A percentile compares a stretch with the other conserved stretches of the same genome.
Conservation (phyloP, 345 rosid species). For the Eucalyptus albens region DNA sequence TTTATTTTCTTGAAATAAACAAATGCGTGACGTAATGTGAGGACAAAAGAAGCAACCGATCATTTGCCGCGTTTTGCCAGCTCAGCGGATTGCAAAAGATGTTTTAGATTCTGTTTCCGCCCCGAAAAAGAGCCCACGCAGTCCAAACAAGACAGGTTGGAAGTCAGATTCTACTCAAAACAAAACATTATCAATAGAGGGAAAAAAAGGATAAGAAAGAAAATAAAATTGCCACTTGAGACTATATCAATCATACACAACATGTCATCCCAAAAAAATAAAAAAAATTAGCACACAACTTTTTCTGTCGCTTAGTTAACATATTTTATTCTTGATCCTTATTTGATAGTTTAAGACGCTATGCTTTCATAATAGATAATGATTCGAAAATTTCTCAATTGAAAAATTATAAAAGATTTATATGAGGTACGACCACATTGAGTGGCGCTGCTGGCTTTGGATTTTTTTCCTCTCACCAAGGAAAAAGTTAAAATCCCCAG, state of each 20-base stretch:
- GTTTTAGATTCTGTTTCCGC: not conserved
- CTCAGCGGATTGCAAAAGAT: not conserved
- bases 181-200: not conserved
- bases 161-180: not conserved
- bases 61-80: not conserved
- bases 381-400: not conserved
- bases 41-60: not conserved
- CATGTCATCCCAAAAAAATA: not conserved
- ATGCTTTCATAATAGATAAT: accelerated
- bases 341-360: accelerated
- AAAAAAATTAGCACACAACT: not conserved
- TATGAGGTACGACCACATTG: no score
- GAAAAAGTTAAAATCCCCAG: no score
- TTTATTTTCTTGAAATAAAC: no score
- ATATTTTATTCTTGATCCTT: accelerated
- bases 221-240: not conserved
- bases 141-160: not conserved
- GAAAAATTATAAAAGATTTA: no score
- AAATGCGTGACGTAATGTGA: not conserved
- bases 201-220: not conserved
- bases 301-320: accelerated
- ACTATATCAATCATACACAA: not conserved
- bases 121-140: not conserved
- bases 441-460: no score
- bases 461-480: no score